Base-by-base conservation (phyloP, 768 basidiomycete species). In the Leccinum subtestaceum region DNA sequence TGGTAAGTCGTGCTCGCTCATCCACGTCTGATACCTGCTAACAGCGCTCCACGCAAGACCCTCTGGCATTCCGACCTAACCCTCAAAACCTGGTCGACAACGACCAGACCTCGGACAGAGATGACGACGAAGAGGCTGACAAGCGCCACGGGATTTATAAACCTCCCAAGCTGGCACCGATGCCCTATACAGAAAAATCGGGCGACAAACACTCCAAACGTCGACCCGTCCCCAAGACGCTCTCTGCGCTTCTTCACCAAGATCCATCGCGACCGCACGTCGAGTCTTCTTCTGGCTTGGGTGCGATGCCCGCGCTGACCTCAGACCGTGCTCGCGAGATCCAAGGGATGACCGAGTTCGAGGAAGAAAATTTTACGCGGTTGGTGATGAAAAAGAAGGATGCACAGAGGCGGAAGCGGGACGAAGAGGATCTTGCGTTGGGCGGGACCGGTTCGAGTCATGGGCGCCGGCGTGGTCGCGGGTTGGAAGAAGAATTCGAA, bases 361-460 rank as follows among this genome's bases (percentile, higher is more conserved):
- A 98, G 76, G 94, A 96, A 71, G 93, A 93, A 49, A 95, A 96
- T 73, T 93, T 98, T 75, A 91, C 90, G 38, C 87, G 96, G 48
- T 67, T 98, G 55, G 80, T 95, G 60, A 88, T 95, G 84, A 91
- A 88, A 70, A 98, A 98, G 80, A 87, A 85, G 67, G 94, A 96
- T 48, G 81, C 83, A 15, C 83, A 80, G 64, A 78, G 86, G 48
- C 81, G 95, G 19, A 75, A 71, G 54, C 80, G 84, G 60, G 95
- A 98, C 67, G 96, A 98, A 72, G 91, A 84, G 62, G 90, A 93
- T 62, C 75, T 98, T 60, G 93, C 93, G 17, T 77, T 98, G 12
- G 96, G 96, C 54, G 91, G 89, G 12, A 83, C 81, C 21, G 76
- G 79, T 0, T 78, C 78, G n/a, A 77, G 79, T 25, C 77, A 81